Evolutionary conservation across 768 basidiomycete genomes (phyloP).

Genomic region (Leccinum sublutescens): DNA sequence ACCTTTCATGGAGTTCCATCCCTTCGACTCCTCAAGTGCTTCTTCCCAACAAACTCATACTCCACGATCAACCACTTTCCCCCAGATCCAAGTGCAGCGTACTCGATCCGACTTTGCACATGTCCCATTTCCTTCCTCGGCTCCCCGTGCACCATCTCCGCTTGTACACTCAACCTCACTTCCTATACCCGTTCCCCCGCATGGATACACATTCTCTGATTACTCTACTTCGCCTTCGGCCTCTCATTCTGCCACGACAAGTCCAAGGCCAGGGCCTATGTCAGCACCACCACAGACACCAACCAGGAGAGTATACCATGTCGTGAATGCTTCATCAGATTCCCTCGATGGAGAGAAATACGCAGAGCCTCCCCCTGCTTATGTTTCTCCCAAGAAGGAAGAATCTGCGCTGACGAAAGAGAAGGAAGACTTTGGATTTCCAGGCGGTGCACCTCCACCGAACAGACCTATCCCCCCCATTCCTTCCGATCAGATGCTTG

Average conservation of each 20-base stretch:
- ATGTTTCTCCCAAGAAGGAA: conserved; percentile 28
- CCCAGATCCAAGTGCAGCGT: conserved; percentile 26
- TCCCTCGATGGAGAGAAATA: conserved; percentile 19
- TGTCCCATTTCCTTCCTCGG: conserved; percentile 8
- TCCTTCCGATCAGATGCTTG: conserved; percentile 4
- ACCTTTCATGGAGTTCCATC: conserved; percentile 21
- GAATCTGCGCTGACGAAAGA: conserved; percentile 15
- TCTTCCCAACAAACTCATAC: conserved; percentile 21
- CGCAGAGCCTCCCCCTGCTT: conserved; percentile 48
- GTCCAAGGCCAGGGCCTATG: background rate
- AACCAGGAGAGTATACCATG: conserved; percentile 40
- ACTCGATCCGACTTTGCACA: conserved; percentile 20
- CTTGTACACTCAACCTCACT: conserved; percentile 25
- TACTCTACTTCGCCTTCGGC: conserved; percentile 12
- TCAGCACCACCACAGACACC: conserved; percentile 32
- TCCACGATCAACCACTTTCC: conserved; percentile 19
- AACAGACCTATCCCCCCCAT: conserved; percentile 18
- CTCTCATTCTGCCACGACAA: background rate
- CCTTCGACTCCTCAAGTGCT: conserved; percentile 21
- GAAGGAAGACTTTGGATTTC: conserved; percentile 10
- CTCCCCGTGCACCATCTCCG: conserved; percentile 22
- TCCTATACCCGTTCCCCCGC: conserved; percentile 15
- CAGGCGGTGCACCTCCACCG: conserved; percentile 9
- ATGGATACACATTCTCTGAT: conserved; percentile 5
- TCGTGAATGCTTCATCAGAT: conserved; percentile 39